Percentiles rank a stretch among this genome's conserved stretches.
Evolutionary conservation across 2,329 filamentous ascomycete species (phyloP).

Genomic region (Fusarium redolens): DNA sequence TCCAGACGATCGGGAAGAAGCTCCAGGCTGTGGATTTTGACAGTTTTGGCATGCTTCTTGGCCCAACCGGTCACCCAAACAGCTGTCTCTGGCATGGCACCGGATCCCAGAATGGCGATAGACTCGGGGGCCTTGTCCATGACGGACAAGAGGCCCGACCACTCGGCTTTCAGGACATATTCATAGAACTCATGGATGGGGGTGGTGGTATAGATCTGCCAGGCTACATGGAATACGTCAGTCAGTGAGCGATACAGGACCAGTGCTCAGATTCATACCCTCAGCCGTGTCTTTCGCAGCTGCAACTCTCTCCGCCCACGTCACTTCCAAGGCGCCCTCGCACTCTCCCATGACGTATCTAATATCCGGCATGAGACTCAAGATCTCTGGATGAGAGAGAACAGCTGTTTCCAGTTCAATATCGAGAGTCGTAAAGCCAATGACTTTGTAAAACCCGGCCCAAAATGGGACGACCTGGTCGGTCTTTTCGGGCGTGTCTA

Average conservation of each 20-base stretch:
- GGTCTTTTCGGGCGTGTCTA: background rate
- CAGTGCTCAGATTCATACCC: background rate
- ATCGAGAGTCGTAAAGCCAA: background rate
- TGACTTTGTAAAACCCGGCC: background rate
- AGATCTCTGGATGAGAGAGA: background rate
- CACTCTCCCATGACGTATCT: background rate
- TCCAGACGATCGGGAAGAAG: background rate
- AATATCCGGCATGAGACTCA: background rate
- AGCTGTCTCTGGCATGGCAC: background rate
- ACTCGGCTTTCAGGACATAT: background rate
- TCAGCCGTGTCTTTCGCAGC: background rate
- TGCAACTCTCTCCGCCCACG: background rate
- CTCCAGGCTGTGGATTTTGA: background rate
- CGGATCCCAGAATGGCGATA: background rate
- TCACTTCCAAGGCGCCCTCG: background rate
- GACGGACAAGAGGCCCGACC: background rate
- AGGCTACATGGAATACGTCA: background rate
- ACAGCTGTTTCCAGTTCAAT: background rate
- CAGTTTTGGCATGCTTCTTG: background rate
- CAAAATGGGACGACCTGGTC: background rate
- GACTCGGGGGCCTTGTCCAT: background rate
- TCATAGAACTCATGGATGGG: background rate
- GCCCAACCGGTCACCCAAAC: background rate
- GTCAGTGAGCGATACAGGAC: background rate
- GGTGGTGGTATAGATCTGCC: background rate